These are phyloP conservation scores for Elsinoe arachidis DNA, from an alignment of 2,329 filamentous ascomycete genomes.

Conservation along the genomic window DNA sequence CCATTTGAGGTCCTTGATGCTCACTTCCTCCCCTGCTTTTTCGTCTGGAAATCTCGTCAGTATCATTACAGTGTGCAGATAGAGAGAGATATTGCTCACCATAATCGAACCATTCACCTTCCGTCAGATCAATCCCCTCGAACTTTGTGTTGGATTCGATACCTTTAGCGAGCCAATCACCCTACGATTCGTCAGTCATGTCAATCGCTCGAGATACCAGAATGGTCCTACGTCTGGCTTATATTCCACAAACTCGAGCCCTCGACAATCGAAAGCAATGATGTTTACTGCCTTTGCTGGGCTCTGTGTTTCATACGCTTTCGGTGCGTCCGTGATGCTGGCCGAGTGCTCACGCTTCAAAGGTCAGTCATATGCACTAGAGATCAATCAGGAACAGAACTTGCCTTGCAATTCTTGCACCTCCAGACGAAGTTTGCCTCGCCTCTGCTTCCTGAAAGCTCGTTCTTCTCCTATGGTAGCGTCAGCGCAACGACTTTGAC, in stretches of 20 bases:
- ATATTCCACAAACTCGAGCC: conserved; percentile 85
- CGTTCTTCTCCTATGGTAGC: conserved; percentile 63
- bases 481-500: neutral
- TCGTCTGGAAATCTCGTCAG: conserved; percentile 12
- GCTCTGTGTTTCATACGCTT: conserved; percentile 60
- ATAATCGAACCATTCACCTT: conserved; percentile 97
- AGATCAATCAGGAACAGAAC: conserved; percentile 17
- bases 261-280: conserved; percentile 86
- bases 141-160: conserved; percentile 76
- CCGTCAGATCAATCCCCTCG: conserved; percentile 66
- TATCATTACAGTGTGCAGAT: neutral
- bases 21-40: conserved; percentile 17
- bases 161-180: conserved; percentile 82
- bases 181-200: conserved; percentile 41
- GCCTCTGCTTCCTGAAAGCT: conserved; percentile 84
- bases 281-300: conserved; percentile 70
- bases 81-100: neutral
- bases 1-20: conserved; percentile 65
- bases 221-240: conserved; percentile 62
- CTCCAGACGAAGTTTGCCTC: conserved; percentile 99
- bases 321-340: conserved; percentile 66
- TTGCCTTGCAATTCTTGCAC: conserved; percentile 94
- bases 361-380: conserved; percentile 1
- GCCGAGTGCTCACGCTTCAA: conserved; percentile 73
- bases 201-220: neutral